Percentiles rank a stretch among this genome's conserved stretches.
Conservation (phyloP, 805 yeast species). For the Starmera amethionina region DNA sequence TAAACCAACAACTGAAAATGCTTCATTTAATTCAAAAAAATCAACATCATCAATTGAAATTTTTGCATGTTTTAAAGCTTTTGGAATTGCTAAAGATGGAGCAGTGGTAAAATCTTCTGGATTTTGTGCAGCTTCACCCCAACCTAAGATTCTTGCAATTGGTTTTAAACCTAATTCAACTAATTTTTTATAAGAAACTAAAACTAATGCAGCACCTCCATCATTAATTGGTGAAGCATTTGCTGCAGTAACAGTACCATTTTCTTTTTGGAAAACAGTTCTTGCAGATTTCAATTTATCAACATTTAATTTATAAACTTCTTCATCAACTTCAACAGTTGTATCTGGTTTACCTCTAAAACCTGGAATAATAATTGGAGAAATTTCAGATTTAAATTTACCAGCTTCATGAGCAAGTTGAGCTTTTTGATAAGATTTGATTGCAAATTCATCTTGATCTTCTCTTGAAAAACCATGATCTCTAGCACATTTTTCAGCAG, state of each 20-base stretch:
- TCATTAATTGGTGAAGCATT: conserved; percentile 95
- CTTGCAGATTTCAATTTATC: conserved; percentile 72
- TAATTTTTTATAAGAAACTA: conserved; percentile 78
- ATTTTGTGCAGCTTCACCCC: conserved; percentile 97
- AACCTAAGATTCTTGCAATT: conserved; percentile 77
- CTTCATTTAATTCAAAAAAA: conserved; percentile 94
- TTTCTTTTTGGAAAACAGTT: conserved; percentile 88
- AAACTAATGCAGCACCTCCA: conserved; percentile 93
- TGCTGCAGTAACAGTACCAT: conserved; percentile 95
- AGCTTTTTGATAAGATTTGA: conserved; percentile 78
- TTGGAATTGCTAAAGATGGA: conserved; percentile 91
- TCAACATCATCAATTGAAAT: conserved; percentile 60
- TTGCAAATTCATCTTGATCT: conserved; percentile 83
- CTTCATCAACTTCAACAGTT: conserved; percentile 72
- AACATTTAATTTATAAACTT: conserved; percentile 68
- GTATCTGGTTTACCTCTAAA: conserved; percentile 83
- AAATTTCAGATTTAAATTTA: conserved; percentile 73
- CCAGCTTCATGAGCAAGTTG: conserved; percentile 71
- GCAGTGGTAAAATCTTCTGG: conserved; percentile 96
- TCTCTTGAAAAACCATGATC: conserved; percentile 74
- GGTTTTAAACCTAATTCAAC: conserved; percentile 84
- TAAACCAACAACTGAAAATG: conserved; percentile 92
- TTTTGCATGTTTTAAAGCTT: conserved; percentile 85
- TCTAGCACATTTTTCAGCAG: conserved; percentile 92
- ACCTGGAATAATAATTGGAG: conserved; percentile 86